Evolutionary conservation across 768 basidiomycete genomes (phyloP), one percentile per base, ranked within the genome.

Genomic region (Collybia nuda): DNA sequence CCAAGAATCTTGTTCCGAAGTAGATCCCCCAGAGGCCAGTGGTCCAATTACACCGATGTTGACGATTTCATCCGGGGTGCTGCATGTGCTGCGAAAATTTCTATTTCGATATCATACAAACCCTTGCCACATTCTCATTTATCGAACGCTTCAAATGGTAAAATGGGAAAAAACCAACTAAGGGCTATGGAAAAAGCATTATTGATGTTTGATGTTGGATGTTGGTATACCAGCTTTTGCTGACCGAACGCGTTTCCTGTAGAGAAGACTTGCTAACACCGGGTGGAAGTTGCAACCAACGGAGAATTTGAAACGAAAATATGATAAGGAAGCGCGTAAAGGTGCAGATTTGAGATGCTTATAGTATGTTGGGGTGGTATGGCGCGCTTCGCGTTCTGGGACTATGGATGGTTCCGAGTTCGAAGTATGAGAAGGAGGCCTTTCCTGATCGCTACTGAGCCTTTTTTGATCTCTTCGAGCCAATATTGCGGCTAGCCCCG

Each of bases 41-140:
- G 85, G 85, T 75, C 76, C 6, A 78, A 82, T 45, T 79, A 78
- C 2, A 87, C 83, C 0, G 84, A 84, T 64, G 65, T 86, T 12
- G 79, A 78, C 14, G 83, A 86, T 64, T 87, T 87, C 61, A 77
- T 87, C 49, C 75, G 79, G 40, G 79, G 84, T 60, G 79, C 80
- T 6, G 83, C 83, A 5, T 73, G 78, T 19, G 67, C 76, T 23
- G 72, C 77, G 21, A 64, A 76, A 50, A 86, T 88, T 62, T 71
- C 67, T 7, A 79, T 88, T 43, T 65, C 64, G 61, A 65, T 78
- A 45, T 64, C 60, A 12, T 66, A 71, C 44, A 48, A 62, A 2
- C 55, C 55, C 1, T 8, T 47, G 23, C 29, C 24, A 38, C 18
- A 47, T 6, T 37, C 19, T 14, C 49, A 51, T 18, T 44, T 29